Evolutionary conservation across 176 grass and related monocot genomes (phyloP).

Genomic region (Aegilops bicornis): DNA sequence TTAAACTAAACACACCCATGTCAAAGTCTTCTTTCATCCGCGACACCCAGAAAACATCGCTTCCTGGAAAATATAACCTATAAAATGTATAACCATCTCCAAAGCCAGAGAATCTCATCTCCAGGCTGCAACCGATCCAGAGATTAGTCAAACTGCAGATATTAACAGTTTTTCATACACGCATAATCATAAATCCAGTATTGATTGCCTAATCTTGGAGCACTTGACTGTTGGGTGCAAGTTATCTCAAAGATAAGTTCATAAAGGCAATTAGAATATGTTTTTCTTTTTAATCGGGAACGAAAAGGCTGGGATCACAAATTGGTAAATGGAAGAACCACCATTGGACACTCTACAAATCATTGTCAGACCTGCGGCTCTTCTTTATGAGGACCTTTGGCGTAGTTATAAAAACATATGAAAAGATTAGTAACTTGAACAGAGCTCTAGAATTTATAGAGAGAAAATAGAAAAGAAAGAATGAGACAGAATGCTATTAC

Average conservation of each 20-base stretch:
- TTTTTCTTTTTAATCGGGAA: neutral
- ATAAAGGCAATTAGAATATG: neutral
- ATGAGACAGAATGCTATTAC: no score
- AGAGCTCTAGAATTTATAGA: no score
- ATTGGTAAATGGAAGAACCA: neutral
- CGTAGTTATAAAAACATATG: no score
- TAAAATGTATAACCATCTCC: neutral
- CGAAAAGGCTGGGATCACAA: neutral
- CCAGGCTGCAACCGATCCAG: neutral
- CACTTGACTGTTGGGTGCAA: neutral
- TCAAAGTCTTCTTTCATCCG: no score
- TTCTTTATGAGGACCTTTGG: no score
- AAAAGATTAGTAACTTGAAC: no score
- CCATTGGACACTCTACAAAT: neutral
- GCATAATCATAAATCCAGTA: neutral
- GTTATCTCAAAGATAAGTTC: neutral
- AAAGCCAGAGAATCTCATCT: neutral
- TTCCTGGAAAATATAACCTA: no score
- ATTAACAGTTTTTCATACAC: neutral
- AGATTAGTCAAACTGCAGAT: neutral
- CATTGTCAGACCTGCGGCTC: neutral
- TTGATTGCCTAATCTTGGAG: neutral
- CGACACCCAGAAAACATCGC: no score
- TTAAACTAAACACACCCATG: neutral
- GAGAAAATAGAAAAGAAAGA: no score